phyloP scores from a whole-genome alignment of 2,329 filamentous ascomycete genomes.

The Diaporthe nobilis region DNA sequence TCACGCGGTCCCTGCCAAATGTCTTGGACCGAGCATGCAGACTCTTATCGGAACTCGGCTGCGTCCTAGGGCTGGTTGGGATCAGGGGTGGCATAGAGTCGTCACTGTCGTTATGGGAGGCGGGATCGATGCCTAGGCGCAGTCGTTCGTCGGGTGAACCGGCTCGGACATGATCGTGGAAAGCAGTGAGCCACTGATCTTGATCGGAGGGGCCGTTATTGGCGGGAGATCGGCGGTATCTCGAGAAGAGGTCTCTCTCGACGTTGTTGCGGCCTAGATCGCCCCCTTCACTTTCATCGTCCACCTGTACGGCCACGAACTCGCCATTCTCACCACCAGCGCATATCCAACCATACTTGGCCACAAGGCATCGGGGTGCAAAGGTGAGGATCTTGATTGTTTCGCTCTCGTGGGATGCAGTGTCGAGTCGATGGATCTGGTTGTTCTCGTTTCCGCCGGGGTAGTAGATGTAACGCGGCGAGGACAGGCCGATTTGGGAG shows the following conservation, averaged over 20 bases:
- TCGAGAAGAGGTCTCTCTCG: conserved; percentile 51
- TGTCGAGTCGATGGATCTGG: conserved; percentile 77
- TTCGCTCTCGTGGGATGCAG: conserved; percentile 78
- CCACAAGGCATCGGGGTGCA: conserved; percentile 87
- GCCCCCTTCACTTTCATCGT: conserved; percentile 52
- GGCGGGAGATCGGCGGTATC: conserved; percentile 35
- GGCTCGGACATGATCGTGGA: conserved; percentile 42
- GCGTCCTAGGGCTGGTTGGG: conserved; percentile 43
- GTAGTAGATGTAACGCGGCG: conserved; percentile 86
- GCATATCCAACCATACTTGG: conserved; percentile 88
- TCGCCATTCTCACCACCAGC: conserved; percentile 91
- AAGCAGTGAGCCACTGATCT: conserved; percentile 46
- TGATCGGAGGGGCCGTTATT: conserved; percentile 16
- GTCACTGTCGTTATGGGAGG: conserved; percentile 44
- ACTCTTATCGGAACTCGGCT: conserved; percentile 56
- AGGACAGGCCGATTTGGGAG: conserved; percentile 87
- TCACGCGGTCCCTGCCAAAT: conserved; percentile 73
- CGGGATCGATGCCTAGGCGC: conserved; percentile 41
- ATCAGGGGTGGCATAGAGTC: conserved; percentile 47
- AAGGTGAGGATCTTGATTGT: conserved; percentile 80
- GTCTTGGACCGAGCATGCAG: conserved; percentile 66
- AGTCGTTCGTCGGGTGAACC: conserved; percentile 36
- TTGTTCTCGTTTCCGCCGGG: conserved; percentile 79
- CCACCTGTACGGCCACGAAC: conserved; percentile 83
- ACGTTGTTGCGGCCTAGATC: conserved; percentile 47